A percentile compares a stretch with the other conserved stretches of the same genome.
phyloP scores from a whole-genome alignment of 2,329 filamentous ascomycete genomes.

The Blastomyces gilchristii region DNA sequence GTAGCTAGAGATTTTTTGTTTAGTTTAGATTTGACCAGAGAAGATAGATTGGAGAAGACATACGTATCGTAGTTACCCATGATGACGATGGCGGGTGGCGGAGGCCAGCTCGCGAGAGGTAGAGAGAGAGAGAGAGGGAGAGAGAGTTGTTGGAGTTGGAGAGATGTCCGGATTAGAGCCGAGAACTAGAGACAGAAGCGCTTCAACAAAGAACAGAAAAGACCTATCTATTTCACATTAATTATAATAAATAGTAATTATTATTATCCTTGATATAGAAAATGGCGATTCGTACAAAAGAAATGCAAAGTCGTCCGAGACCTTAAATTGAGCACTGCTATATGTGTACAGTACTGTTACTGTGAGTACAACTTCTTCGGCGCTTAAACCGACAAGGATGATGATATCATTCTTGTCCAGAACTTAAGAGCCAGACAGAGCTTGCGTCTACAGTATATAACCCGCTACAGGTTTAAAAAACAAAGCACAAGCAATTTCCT shows the following conservation, averaged over 20 bases:
- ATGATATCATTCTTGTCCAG: too few relatives aligned
- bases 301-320: neutral
- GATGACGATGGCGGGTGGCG: constrained; percentile 16
- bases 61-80: constrained; percentile 17
- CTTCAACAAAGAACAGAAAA: too few relatives aligned
- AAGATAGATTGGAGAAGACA: neutral
- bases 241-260: too few relatives aligned
- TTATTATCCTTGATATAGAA: neutral
- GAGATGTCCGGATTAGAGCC: neutral
- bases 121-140: neutral
- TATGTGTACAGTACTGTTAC: neutral
- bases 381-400: neutral
- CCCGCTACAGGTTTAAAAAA: too few relatives aligned
- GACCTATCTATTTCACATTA: too few relatives aligned
- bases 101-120: neutral
- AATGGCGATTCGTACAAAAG: neutral
- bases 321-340: too few relatives aligned
- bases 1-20: constrained; percentile 22
- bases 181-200: neutral
- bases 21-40: neutral
- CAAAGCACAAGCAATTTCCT: neutral
- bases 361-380: neutral
- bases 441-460: too few relatives aligned
- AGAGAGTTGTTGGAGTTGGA: neutral
- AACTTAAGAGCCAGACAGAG: too few relatives aligned